Percentiles rank a stretch among this genome's conserved stretches.
These are phyloP conservation scores for Euphorbia pulcherrima DNA, from an alignment of 345 rosid genomes.

Conservation along the genomic window DNA sequence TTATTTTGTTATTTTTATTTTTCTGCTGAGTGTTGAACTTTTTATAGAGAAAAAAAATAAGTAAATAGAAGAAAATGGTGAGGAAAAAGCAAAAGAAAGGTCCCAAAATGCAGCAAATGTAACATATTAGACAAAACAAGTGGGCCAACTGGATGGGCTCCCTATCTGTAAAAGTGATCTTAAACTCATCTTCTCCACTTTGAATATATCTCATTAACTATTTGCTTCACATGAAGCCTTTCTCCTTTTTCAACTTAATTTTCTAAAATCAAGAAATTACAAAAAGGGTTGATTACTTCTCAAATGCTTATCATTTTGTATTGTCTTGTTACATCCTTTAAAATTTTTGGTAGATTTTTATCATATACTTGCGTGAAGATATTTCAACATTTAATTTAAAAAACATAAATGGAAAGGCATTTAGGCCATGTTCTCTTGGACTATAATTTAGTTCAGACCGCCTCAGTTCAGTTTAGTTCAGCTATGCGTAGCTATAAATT, in stretches of 20 bases:
- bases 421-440: too few species aligned
- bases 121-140: slow-evolving; percentile 31
- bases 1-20: too few species aligned
- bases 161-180: slow-evolving; percentile 8
- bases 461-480: too few species aligned
- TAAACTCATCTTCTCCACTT: slow-evolving; percentile 20
- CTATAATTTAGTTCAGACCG: too few species aligned
- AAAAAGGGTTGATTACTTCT: neutral
- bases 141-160: slow-evolving; percentile 24
- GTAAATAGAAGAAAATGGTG: neutral
- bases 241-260: neutral
- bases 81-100: neutral
- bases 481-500: too few species aligned
- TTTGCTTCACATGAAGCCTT: slow-evolving; percentile 18
- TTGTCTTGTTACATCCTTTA: too few species aligned
- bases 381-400: too few species aligned
- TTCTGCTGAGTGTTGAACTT: too few species aligned
- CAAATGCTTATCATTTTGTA: neutral
- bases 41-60: neutral
- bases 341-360: too few species aligned
- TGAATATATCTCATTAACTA: neutral
- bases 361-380: too few species aligned
- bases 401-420: too few species aligned
- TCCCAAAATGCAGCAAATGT: neutral
- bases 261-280: neutral